Base-by-base conservation (phyloP, 2,329 filamentous ascomycete genomes). In the Pseudogymnoascus sp. region DNA sequence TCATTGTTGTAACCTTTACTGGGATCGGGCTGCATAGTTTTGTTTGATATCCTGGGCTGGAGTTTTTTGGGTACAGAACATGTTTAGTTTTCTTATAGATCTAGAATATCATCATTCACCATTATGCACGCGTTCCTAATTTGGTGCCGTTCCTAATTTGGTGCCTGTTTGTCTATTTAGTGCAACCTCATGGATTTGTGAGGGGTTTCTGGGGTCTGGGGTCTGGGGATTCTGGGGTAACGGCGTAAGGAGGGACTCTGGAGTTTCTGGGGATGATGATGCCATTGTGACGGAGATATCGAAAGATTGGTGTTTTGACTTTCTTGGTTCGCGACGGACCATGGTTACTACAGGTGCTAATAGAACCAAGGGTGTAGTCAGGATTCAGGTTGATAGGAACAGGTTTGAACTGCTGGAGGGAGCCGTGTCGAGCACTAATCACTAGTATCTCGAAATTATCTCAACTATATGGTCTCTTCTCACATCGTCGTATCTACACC, bases 21-120 rank as follows among this genome's bases (percentile, higher is more conserved):
- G 25, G 43, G 25, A 32, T 30, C 4, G 47, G 25, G 16, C 47
- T 54, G 47, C 47, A 54, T 54, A 54, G 47, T 54, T 54, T 30
- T 32, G 25, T 54, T 54, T 54, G 47, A 54, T 54, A 54, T 54
- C 47, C 47, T 32, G 47, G 47, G 47, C 28, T 54, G 47, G 47
- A 54, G 47, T 54, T 54, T 54, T 54, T 54, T 18, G 47, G 47
- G 25, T 54, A 54, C 28, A 54, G 47, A 28, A 54, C 47, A 54
- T 54, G 12, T 54, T 54, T 7, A 5, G 9, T 30, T 32, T 32
- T 32, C n/a, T n/a, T 32, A 32, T 54, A 54, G 47, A 32, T 32
- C 6, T 54, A 54, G 47, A 54, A 54, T 54, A 54, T 54, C 32
- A 54, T 54, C 18, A 54, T 54, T 54, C n/a, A 12, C 11, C 25